A percentile compares a stretch with the other conserved stretches of the same genome.
Conservation (phyloP, 129 eudicot species). For the Flaveria trinervia region DNA sequence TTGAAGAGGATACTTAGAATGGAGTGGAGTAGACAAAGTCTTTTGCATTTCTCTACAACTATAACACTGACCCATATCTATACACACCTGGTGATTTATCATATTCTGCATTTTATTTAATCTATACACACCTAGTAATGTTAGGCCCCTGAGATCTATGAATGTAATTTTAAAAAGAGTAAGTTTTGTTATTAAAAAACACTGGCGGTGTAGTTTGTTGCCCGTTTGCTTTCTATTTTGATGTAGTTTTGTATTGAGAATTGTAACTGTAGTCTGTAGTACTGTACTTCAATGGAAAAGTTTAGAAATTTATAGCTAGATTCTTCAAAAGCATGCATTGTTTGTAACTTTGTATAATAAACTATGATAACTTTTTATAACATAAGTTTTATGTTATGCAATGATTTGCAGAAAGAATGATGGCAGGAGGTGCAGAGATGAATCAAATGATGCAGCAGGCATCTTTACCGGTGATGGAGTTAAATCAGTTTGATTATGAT, state of each 20-base stretch:
- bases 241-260: too few relatives aligned
- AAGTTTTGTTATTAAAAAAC: too few relatives aligned
- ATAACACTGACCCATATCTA: conserved; percentile 49
- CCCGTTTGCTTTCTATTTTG: too few relatives aligned
- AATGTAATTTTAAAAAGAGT: too few relatives aligned
- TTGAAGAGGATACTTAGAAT: conserved; percentile 22
- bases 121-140: too few relatives aligned
- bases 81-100: conserved; percentile 42
- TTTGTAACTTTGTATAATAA: background rate
- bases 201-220: too few relatives aligned
- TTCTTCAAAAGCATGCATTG: background rate
- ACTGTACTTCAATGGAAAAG: too few relatives aligned
- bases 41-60: conserved; percentile 61
- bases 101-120: background rate
- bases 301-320: background rate
- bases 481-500: conserved; percentile 35
- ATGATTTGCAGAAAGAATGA: conserved; percentile 1
- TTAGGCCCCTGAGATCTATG: too few relatives aligned
- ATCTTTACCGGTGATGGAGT: conserved; percentile 41
- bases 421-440: conserved; percentile 42
- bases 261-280: too few relatives aligned
- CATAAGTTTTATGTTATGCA: background rate
- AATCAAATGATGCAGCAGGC: conserved; percentile 36
- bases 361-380: background rate
- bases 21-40: conserved; percentile 76